Base-by-base conservation (phyloP, 352 stramenopile genomes). In the Phytophthora foliorum region DNA sequence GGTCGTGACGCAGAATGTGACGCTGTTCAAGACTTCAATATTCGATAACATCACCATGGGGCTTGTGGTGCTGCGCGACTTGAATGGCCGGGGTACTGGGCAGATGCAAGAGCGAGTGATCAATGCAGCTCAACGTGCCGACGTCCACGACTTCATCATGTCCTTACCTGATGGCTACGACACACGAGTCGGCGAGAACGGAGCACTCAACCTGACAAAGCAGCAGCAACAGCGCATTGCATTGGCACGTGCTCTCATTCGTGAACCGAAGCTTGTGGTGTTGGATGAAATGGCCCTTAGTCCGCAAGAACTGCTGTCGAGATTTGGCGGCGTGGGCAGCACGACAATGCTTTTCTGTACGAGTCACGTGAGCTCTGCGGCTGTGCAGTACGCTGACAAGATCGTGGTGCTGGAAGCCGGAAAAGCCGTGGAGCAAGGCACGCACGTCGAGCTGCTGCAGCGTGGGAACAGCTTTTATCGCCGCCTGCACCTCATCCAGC, bases 211-310 rank as follows among this genome's bases (percentile, higher is more conserved):
- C 68, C 72, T 99, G 0, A 91, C 75, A 44, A 84, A 81, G 22
- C 88, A 90, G 27, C 92, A 99, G 77, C 96, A 96, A 53, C 97
- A 99, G 72, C 79, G 95, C 17, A 51, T 88, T 19, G 76, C 77
- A 6, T 41, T 88, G 5, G 78, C 80, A 14, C 44, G 80, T 45
- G 74, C 79, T 9, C 53, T 88, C n/a, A 66, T 82, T 13, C 75
- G 77, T 3, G 58, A 81, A 2, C 70, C 78, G 16, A 80, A 81
- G 56, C n/a, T 86, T 10, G 39, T 86, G 24, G 8, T 86, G 16
- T 54, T 86, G 0, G 78, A 86, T 36, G 78, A 86, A 48, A 53
- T 89, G 1, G 86, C 85, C 9, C 49, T 72, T 32, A 75, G 67
- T 72, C 62, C 62, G 2, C 67, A 75, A 25, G 67, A 60, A 82